Evolutionary conservation across 1,139 yeast genomes (phyloP).

Genomic region (Protomyces inundatus): DNA sequence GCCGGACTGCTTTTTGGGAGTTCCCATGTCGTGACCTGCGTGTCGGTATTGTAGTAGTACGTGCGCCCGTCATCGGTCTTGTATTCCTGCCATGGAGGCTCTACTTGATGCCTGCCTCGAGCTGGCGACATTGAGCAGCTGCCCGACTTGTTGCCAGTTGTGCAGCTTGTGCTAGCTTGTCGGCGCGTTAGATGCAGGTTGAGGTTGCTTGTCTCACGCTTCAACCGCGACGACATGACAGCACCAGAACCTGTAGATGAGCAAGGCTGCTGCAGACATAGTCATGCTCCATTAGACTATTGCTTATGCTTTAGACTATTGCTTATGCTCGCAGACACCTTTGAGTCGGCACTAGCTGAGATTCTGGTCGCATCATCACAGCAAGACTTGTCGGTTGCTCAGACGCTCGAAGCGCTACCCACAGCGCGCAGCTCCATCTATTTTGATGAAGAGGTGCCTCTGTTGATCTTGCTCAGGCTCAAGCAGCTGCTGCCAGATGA

Average conservation of each 20-base stretch:
- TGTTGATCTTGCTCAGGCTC: neutral
- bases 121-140: neutral
- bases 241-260: no score
- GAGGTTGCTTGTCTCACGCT: no score
- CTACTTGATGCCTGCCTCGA: neutral
- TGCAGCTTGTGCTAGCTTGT: no score
- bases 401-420: neutral
- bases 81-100: constrained; percentile 24
- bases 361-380: neutral
- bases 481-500: neutral
- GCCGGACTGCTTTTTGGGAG: constrained; percentile 55
- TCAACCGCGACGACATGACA: no score
- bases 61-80: constrained; percentile 60
- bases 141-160: no score
- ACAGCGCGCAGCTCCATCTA: constrained; percentile 4
- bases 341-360: neutral
- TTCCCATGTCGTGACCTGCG: constrained; percentile 76
- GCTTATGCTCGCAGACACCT: neutral
- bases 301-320: no score
- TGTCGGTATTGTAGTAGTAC: constrained; percentile 64
- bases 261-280: no score
- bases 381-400: neutral
- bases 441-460: constrained; percentile 14
- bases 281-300: no score
- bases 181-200: no score